Conservation (phyloP, 2,329 filamentous ascomycete genomes). For the Aspergillus oerlinghausenensis region DNA sequence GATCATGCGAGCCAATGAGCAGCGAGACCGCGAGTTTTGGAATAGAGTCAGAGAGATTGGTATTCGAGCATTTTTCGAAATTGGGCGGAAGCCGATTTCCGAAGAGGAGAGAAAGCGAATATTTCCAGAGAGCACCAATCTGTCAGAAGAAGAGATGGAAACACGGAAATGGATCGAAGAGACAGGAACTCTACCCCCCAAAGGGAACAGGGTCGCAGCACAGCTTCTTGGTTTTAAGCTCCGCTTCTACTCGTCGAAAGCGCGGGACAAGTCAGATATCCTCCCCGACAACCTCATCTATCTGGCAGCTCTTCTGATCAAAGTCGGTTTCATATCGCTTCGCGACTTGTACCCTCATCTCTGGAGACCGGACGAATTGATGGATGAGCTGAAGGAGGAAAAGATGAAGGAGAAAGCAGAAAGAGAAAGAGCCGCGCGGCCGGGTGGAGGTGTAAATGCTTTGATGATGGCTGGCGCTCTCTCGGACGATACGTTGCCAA, state of each 20-base stretch:
- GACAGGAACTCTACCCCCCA: slow-evolving; percentile 76
- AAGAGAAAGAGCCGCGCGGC: slow-evolving; percentile 65
- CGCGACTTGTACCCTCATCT: slow-evolving; percentile 88
- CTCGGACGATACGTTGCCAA: slow-evolving; percentile 68
- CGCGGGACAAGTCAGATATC: slow-evolving; percentile 68
- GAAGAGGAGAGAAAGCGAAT: slow-evolving; percentile 52
- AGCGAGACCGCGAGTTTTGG: slow-evolving; percentile 78
- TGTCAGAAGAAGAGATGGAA: slow-evolving; percentile 49
- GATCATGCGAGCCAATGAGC: slow-evolving; percentile 53
- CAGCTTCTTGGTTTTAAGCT: slow-evolving; percentile 96
- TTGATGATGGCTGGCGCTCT: slow-evolving; percentile 82
- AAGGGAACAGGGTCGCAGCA: slow-evolving; percentile 85
- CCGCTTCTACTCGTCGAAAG: slow-evolving; percentile 82
- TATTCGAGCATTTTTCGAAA: slow-evolving; percentile 81
- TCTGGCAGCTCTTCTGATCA: slow-evolving; percentile 85
- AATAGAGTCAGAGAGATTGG: slow-evolving; percentile 68
- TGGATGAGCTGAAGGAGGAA: slow-evolving; percentile 68
- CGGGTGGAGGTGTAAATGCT: slow-evolving; percentile 73
- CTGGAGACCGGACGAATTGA: slow-evolving; percentile 76
- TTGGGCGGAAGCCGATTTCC: slow-evolving; percentile 67
- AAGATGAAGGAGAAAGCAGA: slow-evolving; percentile 73
- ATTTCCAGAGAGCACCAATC: slow-evolving; percentile 35
- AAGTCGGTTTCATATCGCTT: slow-evolving; percentile 93
- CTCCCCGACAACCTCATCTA: slow-evolving; percentile 91
- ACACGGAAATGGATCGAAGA: slow-evolving; percentile 71